Evolutionary conservation across 148 eudicot genomes (phyloP).

Genomic region (Heliosperma pusillum): DNA sequence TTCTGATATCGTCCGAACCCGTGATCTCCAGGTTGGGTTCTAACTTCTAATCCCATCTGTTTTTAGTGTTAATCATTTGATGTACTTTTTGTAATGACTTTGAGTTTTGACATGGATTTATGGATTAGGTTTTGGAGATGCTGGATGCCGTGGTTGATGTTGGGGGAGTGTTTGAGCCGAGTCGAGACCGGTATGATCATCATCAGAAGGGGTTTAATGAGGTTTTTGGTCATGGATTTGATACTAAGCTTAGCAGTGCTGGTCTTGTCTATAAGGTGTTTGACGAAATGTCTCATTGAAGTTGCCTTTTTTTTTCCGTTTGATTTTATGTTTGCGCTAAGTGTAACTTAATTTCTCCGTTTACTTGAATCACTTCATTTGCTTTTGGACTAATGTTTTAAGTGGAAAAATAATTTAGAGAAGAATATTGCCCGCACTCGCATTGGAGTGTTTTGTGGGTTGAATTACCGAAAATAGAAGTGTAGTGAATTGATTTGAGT

Average conservation of each 20-base stretch:
- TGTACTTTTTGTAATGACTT: too few relatives aligned
- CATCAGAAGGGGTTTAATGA: constrained; percentile 90
- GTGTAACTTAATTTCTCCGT: not conserved
- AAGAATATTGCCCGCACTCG: too few relatives aligned
- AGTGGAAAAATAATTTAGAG: too few relatives aligned
- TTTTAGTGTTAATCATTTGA: too few relatives aligned
- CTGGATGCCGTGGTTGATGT: constrained; percentile 93
- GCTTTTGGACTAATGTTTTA: not conserved
- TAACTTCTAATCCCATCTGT: not conserved
- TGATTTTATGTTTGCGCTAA: not conserved
- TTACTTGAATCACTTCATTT: not conserved
- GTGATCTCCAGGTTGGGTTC: constrained; percentile 58
- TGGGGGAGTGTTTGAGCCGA: constrained; percentile 83
- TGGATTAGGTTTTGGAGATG: constrained; percentile 68
- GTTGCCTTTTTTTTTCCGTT: not conserved
- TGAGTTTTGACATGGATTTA: constrained; percentile 56
- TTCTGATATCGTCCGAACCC: constrained; percentile 62
- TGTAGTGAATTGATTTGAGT: too few relatives aligned
- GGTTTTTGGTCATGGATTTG: constrained; percentile 76
- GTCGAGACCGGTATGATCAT: constrained; percentile 73
- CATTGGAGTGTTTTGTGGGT: too few relatives aligned
- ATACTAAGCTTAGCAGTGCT: constrained; percentile 48
- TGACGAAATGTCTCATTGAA: constrained; percentile 14
- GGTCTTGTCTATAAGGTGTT: constrained; percentile 53
- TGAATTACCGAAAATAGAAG: too few relatives aligned